phyloP scores from a whole-genome alignment of 2,329 filamentous ascomycete species.

The Whalleya microplaca region DNA sequence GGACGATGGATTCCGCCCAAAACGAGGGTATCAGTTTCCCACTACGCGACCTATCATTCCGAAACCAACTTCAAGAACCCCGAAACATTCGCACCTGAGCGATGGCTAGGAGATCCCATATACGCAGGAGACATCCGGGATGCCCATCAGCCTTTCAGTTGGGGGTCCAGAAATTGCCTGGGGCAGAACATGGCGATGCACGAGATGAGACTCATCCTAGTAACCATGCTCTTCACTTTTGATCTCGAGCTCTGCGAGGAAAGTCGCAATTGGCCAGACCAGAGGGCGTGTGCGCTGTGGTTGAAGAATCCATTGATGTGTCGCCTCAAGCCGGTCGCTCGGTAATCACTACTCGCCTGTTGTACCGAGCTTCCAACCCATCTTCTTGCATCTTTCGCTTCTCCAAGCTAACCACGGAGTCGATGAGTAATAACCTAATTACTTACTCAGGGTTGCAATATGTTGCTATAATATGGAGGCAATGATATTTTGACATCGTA shows the following conservation, averaged over 20 bases:
- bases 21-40: constrained; percentile 1
- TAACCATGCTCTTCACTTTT: constrained; percentile 8
- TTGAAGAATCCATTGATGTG: constrained; percentile 7
- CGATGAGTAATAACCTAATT: too few species aligned
- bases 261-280: constrained; percentile 8
- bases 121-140: constrained; percentile 8
- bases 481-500: too few species aligned
- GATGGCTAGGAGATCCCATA: constrained; percentile 7
- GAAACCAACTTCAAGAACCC: constrained; percentile 6
- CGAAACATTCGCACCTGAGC: constrained; percentile 6
- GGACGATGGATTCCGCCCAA: constrained; percentile 2
- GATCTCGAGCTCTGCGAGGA: constrained; percentile 14
- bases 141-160: constrained; percentile 12
- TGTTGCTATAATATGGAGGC: too few species aligned
- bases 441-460: too few species aligned
- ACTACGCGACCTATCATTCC: constrained; percentile 7
- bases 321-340: not conserved
- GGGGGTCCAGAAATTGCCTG: constrained; percentile 9
- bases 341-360: too few species aligned
- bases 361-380: too few species aligned
- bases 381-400: too few species aligned
- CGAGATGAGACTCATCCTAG: constrained; percentile 15
- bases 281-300: constrained; percentile 13
- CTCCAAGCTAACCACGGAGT: too few species aligned
- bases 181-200: constrained; percentile 9